Evolutionary conservation across 2,329 filamentous ascomycete genomes (phyloP).

Genomic region (Magnaporthiopsis rhizophila): DNA sequence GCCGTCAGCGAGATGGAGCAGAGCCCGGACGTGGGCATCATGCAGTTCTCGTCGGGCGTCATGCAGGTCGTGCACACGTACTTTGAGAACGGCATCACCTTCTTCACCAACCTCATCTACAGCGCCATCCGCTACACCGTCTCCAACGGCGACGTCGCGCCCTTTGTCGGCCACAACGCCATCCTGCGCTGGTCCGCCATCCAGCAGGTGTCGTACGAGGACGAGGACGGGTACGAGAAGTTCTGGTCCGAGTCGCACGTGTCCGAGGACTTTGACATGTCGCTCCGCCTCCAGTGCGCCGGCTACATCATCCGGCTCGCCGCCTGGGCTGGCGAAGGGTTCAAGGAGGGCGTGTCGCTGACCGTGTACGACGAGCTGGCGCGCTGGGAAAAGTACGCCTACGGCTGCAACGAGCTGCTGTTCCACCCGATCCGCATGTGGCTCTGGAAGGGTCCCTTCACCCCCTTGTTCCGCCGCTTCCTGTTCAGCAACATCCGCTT

Average conservation of each 20-base stretch:
- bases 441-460: slow-evolving; percentile 68
- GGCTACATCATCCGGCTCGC: slow-evolving; percentile 68
- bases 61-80: slow-evolving; percentile 72
- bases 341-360: slow-evolving; percentile 76
- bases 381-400: slow-evolving; percentile 82
- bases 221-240: slow-evolving; percentile 66
- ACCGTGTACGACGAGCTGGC: slow-evolving; percentile 80
- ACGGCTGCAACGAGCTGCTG: slow-evolving; percentile 73
- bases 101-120: slow-evolving; percentile 69
- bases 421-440: slow-evolving; percentile 72
- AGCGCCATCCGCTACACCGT: slow-evolving; percentile 71
- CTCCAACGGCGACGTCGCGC: slow-evolving; percentile 67
- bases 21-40: slow-evolving; percentile 68
- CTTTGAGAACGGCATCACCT: slow-evolving; percentile 63
- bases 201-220: slow-evolving; percentile 63
- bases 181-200: slow-evolving; percentile 68
- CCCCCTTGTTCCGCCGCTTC: slow-evolving; percentile 68
- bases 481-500: slow-evolving; percentile 65
- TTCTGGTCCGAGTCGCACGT: slow-evolving; percentile 78
- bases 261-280: slow-evolving; percentile 78
- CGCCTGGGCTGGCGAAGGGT: slow-evolving; percentile 66
- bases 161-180: slow-evolving; percentile 76
- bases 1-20: slow-evolving; percentile 77
- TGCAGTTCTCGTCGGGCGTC: slow-evolving; percentile 70
- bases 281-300: slow-evolving; percentile 62